A percentile compares a stretch with the other conserved stretches of the same genome.
These are phyloP conservation scores for Cercospora canescens DNA, from an alignment of 2,329 filamentous ascomycete species.

Conservation along the genomic window DNA sequence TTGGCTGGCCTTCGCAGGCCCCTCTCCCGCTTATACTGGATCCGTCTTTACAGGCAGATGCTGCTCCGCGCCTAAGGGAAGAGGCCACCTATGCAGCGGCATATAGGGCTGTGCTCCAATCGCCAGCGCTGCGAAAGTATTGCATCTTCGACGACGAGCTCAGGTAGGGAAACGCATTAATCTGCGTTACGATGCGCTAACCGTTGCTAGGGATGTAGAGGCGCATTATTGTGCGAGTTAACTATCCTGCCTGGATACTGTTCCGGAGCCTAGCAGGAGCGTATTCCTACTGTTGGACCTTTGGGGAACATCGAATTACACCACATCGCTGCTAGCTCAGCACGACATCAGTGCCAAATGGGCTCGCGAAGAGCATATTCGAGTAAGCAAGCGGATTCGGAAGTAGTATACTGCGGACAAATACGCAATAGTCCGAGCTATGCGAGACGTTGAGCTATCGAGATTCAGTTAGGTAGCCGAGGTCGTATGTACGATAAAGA, in stretches of 20 bases:
- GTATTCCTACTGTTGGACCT: not conserved
- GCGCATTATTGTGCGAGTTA: not conserved
- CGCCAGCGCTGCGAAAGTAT: not conserved
- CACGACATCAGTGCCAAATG: not conserved
- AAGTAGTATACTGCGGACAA: not conserved
- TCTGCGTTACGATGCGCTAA: not conserved
- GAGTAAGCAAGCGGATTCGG: not conserved
- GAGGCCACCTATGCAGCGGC: not conserved
- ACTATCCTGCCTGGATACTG: not conserved
- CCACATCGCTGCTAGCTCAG: not conserved
- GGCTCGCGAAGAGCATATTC: not conserved
- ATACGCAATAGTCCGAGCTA: not conserved
- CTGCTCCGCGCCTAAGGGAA: not conserved
- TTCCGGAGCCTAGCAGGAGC: not conserved
- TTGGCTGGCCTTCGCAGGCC: not conserved
- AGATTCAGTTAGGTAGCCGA: not conserved
- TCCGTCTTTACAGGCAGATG: not conserved
- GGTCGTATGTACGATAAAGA: not conserved
- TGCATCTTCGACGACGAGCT: not conserved
- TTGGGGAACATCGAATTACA: not conserved
- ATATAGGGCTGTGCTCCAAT: not conserved
- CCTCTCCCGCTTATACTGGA: not conserved
- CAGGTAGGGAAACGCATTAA: not conserved
- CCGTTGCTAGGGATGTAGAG: not conserved
- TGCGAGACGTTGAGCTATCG: not conserved